Evolutionary conservation across 305 asterid species (phyloP).

Genomic region (Fraxinus albicans): DNA sequence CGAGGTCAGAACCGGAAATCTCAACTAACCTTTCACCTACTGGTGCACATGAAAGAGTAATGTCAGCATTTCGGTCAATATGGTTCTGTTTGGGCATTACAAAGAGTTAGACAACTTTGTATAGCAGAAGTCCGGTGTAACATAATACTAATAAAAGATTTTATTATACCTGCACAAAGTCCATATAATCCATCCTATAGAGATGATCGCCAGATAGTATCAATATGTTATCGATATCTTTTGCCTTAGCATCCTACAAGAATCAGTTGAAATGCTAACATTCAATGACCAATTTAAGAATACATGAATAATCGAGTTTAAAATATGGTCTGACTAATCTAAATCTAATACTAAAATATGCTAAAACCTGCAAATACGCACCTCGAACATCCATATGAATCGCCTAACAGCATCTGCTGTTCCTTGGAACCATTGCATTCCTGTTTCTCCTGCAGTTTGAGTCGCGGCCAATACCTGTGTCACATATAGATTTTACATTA

Average conservation of each 20-base stretch:
- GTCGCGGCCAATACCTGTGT: constrained; percentile 94
- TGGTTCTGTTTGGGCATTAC: constrained; percentile 69
- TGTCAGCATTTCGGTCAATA: constrained; percentile 83
- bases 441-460: constrained; percentile 89
- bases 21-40: constrained; percentile 69
- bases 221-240: constrained; percentile 74
- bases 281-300: background rate
- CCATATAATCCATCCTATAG: constrained; percentile 96
- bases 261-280: background rate
- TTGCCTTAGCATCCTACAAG: constrained; percentile 81
- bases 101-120: constrained; percentile 14
- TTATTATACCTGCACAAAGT: constrained; percentile 73
- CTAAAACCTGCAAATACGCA: constrained; percentile 14
- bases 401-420: constrained; percentile 99
- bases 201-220: constrained; percentile 95
- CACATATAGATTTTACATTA: background rate
- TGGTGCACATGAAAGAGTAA: constrained; percentile 86
- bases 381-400: constrained; percentile 94
- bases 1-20: background rate
- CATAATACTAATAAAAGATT: background rate
- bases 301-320: background rate
- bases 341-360: background rate
- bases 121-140: background rate
- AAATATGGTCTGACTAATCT: background rate
- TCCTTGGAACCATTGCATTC: constrained; percentile 93